Conservation (phyloP, 176 grass and related monocot genomes). For the Phoenix dactylifera region DNA sequence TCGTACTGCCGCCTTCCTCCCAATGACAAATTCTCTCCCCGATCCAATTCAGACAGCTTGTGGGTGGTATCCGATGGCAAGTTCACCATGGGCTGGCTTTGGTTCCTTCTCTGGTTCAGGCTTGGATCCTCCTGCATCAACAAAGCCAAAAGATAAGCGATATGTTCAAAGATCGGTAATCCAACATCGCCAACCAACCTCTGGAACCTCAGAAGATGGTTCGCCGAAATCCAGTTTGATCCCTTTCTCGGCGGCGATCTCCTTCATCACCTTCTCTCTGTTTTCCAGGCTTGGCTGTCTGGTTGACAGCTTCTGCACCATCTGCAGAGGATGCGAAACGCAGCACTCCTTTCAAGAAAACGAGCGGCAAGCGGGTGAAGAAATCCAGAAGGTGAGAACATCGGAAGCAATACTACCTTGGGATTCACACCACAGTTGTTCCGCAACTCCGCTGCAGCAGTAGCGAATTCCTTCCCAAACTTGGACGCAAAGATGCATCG, state of each 20-base stretch:
- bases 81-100: not conserved
- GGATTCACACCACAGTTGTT: conserved; percentile 45
- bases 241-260: conserved; percentile 73
- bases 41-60: not conserved
- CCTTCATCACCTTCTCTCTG: conserved; percentile 43
- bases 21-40: conserved; percentile 13
- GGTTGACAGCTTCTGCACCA: conserved; percentile 80
- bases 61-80: not conserved
- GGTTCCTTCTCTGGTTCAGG: not conserved
- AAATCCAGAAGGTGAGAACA: no score
- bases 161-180: no score
- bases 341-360: no score
- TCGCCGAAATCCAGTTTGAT: conserved; percentile 41
- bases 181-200: not conserved
- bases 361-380: no score
- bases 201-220: conserved; percentile 1
- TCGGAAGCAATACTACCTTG: conserved; percentile 27
- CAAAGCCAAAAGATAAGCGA: not conserved
- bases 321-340: conserved; percentile 17
- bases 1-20: conserved; percentile 26
- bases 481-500: conserved; percentile 29
- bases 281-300: conserved; percentile 58
- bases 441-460: conserved; percentile 14
- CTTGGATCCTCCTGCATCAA: not conserved
- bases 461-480: conserved; percentile 24